These are phyloP conservation scores for Domatiomyces globalis DNA, from an alignment of 2,329 filamentous ascomycete species.

Conservation along the genomic window DNA sequence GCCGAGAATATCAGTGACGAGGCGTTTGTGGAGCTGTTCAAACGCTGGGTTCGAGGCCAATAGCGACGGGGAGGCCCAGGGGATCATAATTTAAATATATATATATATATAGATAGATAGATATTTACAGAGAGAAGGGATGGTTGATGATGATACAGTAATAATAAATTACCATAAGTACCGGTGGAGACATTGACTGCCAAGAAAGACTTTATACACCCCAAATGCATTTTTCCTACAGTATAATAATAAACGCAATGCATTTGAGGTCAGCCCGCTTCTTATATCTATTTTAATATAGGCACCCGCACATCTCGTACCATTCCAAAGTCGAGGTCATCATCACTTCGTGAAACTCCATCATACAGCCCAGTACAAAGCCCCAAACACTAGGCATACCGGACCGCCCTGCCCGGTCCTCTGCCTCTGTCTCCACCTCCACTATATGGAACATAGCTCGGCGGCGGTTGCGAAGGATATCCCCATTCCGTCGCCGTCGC, in stretches of 20 bases:
- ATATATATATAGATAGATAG: too few species aligned
- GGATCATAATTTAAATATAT: constrained; percentile 24
- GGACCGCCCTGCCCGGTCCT: too few species aligned
- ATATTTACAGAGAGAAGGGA: too few species aligned
- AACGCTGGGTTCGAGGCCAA: constrained; percentile 30
- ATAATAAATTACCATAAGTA: too few species aligned
- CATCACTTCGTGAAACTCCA: not conserved
- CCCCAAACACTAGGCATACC: too few species aligned
- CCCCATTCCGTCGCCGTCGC: constrained; percentile 5
- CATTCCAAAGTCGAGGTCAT: not conserved
- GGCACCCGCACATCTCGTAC: not conserved
- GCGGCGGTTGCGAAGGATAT: constrained; percentile 14
- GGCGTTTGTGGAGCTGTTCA: constrained; percentile 27
- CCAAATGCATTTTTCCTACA: too few species aligned
- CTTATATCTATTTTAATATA: not conserved
- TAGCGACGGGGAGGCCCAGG: constrained; percentile 27
- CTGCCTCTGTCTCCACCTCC: too few species aligned
- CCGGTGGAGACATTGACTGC: too few species aligned
- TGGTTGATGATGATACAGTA: too few species aligned
- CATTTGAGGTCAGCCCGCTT: too few species aligned
- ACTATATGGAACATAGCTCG: constrained; percentile 3
- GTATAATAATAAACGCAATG: too few species aligned
- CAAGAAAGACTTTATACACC: too few species aligned
- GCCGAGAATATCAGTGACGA: constrained; percentile 26
- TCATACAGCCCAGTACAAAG: not conserved